Percentiles rank a stretch among this genome's conserved stretches.
Evolutionary conservation across 2,329 filamentous ascomycete genomes (phyloP).

Genomic region (Mycosphaerelloides madeirae): DNA sequence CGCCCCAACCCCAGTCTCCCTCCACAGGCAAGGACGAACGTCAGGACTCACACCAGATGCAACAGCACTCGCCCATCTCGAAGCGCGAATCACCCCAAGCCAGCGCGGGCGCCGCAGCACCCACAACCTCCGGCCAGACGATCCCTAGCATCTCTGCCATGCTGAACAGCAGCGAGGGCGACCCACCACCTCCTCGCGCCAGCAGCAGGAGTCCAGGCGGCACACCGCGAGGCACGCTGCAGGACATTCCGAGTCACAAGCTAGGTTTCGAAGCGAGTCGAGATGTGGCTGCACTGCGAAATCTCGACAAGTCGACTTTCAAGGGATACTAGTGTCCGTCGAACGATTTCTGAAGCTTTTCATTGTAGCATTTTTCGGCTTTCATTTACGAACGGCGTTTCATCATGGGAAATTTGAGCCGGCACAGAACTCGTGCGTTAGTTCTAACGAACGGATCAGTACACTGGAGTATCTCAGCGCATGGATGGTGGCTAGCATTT

Average conservation of each 20-base stretch:
- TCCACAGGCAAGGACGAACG: conserved; percentile 4
- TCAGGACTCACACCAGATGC: conserved; percentile 7
- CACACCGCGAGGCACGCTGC: conserved; percentile 25
- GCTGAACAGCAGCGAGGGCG: conserved; percentile 34
- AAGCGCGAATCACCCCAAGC: conserved; percentile 20
- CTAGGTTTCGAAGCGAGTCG: conserved; percentile 35
- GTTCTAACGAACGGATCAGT: too few relatives aligned
- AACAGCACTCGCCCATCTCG: conserved; percentile 13
- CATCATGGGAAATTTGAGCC: too few relatives aligned
- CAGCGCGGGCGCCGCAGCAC: conserved; percentile 30
- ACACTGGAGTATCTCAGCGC: too few relatives aligned
- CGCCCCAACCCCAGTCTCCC: conserved; percentile 16
- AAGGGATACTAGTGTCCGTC: conserved; percentile 15
- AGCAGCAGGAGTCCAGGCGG: conserved; percentile 30
- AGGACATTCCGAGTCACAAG: conserved; percentile 36
- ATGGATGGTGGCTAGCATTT: too few relatives aligned
- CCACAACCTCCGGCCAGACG: conserved; percentile 29
- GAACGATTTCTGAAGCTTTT: neutral
- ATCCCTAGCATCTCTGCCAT: conserved; percentile 53
- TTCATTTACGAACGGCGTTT: neutral
- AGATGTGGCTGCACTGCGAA: conserved; percentile 33
- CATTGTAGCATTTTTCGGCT: conserved; percentile 1
- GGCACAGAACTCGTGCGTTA: too few relatives aligned
- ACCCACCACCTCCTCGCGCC: conserved; percentile 20
- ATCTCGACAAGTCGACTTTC: conserved; percentile 35